Conservation (phyloP, 441 rosid genomes). For the Corymbia citriodora region DNA sequence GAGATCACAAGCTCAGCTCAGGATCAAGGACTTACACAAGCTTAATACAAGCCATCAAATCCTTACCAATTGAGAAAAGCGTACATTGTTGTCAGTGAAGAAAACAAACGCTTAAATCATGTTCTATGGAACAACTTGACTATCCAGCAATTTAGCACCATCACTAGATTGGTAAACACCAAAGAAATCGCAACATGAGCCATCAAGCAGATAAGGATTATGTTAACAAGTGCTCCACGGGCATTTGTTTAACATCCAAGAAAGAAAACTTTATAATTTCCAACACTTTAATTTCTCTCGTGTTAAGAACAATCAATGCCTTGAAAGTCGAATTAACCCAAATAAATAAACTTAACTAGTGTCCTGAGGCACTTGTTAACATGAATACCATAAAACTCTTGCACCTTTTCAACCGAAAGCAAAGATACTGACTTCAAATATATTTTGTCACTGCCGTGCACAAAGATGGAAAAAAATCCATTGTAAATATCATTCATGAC, state of each 20-base stretch:
- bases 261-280: background rate
- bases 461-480: background rate
- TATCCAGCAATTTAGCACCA: background rate
- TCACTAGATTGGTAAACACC: background rate
- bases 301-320: background rate
- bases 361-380: background rate
- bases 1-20: background rate
- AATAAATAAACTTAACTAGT: background rate
- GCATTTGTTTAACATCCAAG: background rate
- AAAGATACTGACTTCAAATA: background rate
- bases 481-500: background rate
- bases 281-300: background rate
- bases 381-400: background rate
- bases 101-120: background rate
- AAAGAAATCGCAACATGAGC: background rate
- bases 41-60: background rate
- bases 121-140: background rate
- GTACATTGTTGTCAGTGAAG: background rate
- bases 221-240: background rate
- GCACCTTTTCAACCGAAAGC: background rate
- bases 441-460: background rate
- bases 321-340: background rate
- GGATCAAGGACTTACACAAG: background rate
- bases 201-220: background rate
- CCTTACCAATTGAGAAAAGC: background rate